Percentiles rank a stretch among this genome's conserved stretches.
These are phyloP conservation scores for Schizophyllum amplum DNA, from an alignment of 1,284 basidiomycete species.

Conservation along the genomic window DNA sequence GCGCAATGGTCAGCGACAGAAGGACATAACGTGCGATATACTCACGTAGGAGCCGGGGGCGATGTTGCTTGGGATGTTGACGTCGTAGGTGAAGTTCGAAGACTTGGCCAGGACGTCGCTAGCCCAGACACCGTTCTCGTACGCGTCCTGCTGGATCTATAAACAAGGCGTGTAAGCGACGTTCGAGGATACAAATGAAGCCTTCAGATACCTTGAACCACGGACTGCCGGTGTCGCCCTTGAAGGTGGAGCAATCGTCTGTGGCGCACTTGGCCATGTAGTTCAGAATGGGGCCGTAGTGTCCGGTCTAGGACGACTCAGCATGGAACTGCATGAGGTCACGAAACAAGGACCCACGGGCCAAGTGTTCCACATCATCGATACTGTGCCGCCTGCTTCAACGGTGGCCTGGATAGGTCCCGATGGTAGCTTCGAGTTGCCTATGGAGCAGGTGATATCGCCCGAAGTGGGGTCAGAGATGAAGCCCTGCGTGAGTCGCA, in stretches of 20 bases:
- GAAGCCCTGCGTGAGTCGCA: conserved; percentile 11
- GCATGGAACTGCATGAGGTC: neutral
- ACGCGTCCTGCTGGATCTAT: conserved; percentile 26
- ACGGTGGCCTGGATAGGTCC: conserved; percentile 25
- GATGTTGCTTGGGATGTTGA: conserved; percentile 28
- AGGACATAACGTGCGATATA: neutral
- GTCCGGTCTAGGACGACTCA: conserved; percentile 2
- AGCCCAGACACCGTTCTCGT: conserved; percentile 25
- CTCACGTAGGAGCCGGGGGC: conserved; percentile 25
- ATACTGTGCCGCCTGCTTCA: conserved; percentile 24
- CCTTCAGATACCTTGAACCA: conserved; percentile 25
- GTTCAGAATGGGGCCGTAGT: conserved; percentile 28
- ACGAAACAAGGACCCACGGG: conserved; percentile 16
- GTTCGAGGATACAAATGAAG: neutral
- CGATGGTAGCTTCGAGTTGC: conserved; percentile 27
- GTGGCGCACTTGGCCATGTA: conserved; percentile 29
- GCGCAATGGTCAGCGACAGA: no score
- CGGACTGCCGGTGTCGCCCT: conserved; percentile 25
- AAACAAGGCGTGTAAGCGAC: neutral
- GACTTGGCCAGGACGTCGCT: conserved; percentile 26
- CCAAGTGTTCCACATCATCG: conserved; percentile 29
- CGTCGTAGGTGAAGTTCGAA: conserved; percentile 22
- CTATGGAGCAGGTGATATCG: conserved; percentile 29
- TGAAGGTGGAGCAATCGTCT: conserved; percentile 24
- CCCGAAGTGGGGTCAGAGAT: conserved; percentile 22